These are phyloP conservation scores for Aspergillus biplanus DNA, from an alignment of 495 filamentous ascomycete genomes.

Conservation along the genomic window DNA sequence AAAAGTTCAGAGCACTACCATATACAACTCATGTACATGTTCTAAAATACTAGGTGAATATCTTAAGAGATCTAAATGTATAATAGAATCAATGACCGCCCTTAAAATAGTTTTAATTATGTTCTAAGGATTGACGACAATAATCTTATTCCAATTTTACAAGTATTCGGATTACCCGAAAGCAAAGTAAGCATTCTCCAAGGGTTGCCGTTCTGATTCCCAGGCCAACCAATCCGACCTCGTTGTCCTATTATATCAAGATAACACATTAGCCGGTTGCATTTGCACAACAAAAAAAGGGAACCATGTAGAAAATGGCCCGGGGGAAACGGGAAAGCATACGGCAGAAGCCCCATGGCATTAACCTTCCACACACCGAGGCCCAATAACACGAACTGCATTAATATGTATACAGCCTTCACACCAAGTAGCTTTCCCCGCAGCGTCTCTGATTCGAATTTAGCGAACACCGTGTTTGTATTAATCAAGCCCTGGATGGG, in stretches of 20 bases:
- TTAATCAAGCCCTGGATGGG: slow-evolving; percentile 82
- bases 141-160: too few relatives aligned
- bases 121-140: too few relatives aligned
- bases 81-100: not conserved
- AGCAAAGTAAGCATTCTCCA: slow-evolving; percentile 68
- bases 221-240: slow-evolving; percentile 95
- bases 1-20: not conserved
- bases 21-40: too few relatives aligned
- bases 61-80: too few relatives aligned
- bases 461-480: slow-evolving; percentile 79
- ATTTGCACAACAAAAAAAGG: not conserved
- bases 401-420: slow-evolving; percentile 82
- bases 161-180: slow-evolving; percentile 35
- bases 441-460: slow-evolving; percentile 86
- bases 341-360: slow-evolving; percentile 93
- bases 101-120: not conserved
- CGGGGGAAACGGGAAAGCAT: slow-evolving; percentile 39
- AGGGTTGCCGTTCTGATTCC: slow-evolving; percentile 77
- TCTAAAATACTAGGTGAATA: too few relatives aligned
- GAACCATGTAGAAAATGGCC: not conserved
- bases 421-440: slow-evolving; percentile 70
- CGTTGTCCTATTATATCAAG: slow-evolving; percentile 66
- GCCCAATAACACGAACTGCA: slow-evolving; percentile 81
- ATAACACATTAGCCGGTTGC: slow-evolving; percentile 18
- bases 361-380: slow-evolving; percentile 97